Base-by-base conservation (phyloP, 352 stramenopile genomes). In the Thalassiosira hispida region DNA sequence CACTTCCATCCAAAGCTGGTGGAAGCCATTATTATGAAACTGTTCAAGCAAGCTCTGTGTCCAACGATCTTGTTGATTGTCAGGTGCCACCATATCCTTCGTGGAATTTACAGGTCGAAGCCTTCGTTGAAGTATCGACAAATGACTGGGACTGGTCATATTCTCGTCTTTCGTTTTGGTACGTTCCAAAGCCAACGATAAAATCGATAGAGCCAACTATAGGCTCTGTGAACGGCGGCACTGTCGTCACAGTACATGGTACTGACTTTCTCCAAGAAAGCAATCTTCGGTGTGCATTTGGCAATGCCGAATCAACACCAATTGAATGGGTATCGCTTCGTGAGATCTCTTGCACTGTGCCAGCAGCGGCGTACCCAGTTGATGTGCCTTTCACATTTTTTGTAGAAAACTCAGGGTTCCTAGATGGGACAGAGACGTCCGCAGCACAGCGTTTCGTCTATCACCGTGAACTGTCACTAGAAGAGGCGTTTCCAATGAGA, bases 211-310 rank as follows among this genome's bases (percentile, higher is more conserved):
- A 76, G 33, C 88, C 90, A 20, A 23, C 72, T 22, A 74, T 81
- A 25, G 88, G 87, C 2, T 60, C 77, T 18, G 55, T 79, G 4
- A 76, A 51, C 56, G 81, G 81, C 22, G 85, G 80, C n/a, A 92
- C 85, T 42, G 22, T 71, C 27, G 63, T 94, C 20, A 70, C 42
- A 12, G 40, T 96, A 18, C 46, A 68, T 35, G 91, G 91, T n/a
- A 72, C 64, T 22, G 73, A 80, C 22, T 94, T 95, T 74, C 38
- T 83, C 0, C 80, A 93, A 79, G 78, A 78, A 42, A 73, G 60
- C 23, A 80, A 88, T 25, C 55, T 94, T 49, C 75, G 65, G 69
- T 95, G 90, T 79, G 42, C 67, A 20, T 95, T 95, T 83, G 88
- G 83, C 12, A 38, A 31, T 33, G 38, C 56, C 12, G 67, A 51